These are phyloP conservation scores for Trichoderma reesei DNA, from an alignment of 495 filamentous ascomycete species.

Conservation along the genomic window DNA sequence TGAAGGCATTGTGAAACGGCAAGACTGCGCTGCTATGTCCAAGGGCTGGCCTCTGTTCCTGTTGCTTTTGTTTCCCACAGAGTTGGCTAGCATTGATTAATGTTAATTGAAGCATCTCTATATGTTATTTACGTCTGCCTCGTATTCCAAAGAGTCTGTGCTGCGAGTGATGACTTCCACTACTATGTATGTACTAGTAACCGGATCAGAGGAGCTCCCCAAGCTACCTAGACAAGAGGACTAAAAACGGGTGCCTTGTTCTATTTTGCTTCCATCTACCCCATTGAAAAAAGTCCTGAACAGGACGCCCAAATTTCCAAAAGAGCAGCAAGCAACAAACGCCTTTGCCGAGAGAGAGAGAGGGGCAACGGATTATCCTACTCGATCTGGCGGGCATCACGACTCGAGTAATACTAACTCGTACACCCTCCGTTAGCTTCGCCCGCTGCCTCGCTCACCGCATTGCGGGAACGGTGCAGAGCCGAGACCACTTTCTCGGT, in stretches of 20 bases:
- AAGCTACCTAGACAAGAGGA: not conserved
- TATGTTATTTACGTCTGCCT: too few species aligned
- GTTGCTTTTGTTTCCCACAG: too few species aligned
- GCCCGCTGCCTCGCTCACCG: constrained; percentile 6
- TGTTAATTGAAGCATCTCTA: too few species aligned
- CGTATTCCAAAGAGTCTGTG: too few species aligned
- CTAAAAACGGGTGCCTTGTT: not conserved
- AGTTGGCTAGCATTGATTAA: too few species aligned
- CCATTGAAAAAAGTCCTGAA: not conserved
- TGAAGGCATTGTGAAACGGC: too few species aligned
- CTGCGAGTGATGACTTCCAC: too few species aligned
- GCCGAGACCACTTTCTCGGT: constrained; percentile 8
- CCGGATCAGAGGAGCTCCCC: not conserved
- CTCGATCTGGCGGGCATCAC: not conserved
- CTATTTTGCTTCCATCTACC: not conserved
- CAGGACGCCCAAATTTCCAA: not conserved
- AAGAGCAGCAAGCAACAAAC: not conserved
- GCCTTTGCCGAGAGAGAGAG: not conserved
- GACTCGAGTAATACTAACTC: too few species aligned
- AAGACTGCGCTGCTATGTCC: not conserved
- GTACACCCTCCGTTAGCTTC: not conserved
- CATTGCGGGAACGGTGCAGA: constrained; percentile 5
- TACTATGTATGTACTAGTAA: too few species aligned
- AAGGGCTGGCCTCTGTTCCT: too few species aligned
- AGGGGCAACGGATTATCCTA: not conserved